Base-by-base conservation (phyloP, 768 basidiomycete genomes). In the Suillus placidus region DNA sequence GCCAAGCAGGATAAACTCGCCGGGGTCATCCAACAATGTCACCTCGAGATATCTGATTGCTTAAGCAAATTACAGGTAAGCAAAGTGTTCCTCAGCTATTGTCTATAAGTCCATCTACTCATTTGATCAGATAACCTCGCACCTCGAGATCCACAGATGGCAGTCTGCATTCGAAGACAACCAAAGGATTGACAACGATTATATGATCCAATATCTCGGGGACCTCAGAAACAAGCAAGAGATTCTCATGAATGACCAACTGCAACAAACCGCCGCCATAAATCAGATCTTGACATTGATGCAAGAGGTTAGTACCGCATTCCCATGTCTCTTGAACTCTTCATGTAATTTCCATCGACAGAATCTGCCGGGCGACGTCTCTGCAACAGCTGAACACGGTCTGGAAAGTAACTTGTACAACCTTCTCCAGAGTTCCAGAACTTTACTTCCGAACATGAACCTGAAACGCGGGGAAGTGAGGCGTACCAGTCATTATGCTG, bases 401-500 rank as follows among this genome's bases (percentile, higher is more conserved):
- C 74, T 88, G 8, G 80, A 80, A 20, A 78, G 72, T 43, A 86
- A 86, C 64, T 70, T 88, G 35, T 87, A 84, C 67, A 74, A 80
- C 23, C 72, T 87, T 20, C 84, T 86, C 66, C 73, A 75, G n/a
- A 69, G 74, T n/a, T 81, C 83, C 18, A 77, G 80, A 1, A 76
- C 79, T 63, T 76, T 88, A 34, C 79, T 87, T 62, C 85, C 84
- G 0, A 78, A 86, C 35, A 79, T 84, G 65, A 75, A 87, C 66
- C 78, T 88, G 38, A 75, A 79, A 62, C 80, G 81, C 6, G 86
- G 85, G 6, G 87, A 88, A 73, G 86, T 87, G 12, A 74, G 73
- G n/a, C 78, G 84, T 65, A 74, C 84, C 35, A 82, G 84, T n/a
- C 73, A 80, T 26, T 81, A 81, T 60, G 85, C 87, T 9, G 80